Evolutionary conservation across 805 yeast genomes (phyloP).

Genomic region (Saturnispora mendoncae): DNA sequence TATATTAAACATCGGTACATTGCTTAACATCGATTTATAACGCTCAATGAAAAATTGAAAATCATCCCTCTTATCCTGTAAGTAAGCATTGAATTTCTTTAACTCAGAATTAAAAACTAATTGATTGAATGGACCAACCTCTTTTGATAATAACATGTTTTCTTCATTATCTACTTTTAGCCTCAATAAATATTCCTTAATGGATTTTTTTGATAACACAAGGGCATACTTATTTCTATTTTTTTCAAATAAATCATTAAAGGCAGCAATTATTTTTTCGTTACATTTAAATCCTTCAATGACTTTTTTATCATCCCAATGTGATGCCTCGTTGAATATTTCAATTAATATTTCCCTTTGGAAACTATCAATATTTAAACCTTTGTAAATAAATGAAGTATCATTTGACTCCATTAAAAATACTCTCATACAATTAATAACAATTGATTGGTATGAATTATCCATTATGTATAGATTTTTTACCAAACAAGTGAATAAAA

Average conservation of each 20-base stretch:
- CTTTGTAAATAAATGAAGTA: background rate
- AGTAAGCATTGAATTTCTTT: conserved; percentile 40
- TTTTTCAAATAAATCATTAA: conserved; percentile 6
- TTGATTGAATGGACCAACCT: conserved; percentile 28
- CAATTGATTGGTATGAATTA: conserved; percentile 14
- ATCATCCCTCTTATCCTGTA: conserved; percentile 62
- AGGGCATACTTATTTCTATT: background rate
- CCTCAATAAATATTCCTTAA: background rate
- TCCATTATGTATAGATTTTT: conserved; percentile 11
- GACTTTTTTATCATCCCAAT: conserved; percentile 19
- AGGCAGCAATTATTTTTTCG: conserved; percentile 3
- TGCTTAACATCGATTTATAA: conserved; percentile 41
- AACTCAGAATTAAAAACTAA: conserved; percentile 38
- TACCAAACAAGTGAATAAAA: conserved; percentile 14
- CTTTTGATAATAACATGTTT: conserved; percentile 19
- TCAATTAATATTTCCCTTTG: background rate
- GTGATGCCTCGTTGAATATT: conserved; percentile 5
- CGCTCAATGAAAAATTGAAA: conserved; percentile 37
- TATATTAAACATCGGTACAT: conserved; percentile 16
- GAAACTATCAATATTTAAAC: background rate
- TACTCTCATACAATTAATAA: conserved; percentile 21
- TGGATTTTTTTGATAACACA: background rate
- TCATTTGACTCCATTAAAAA: conserved; percentile 13
- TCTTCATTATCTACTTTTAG: no score
- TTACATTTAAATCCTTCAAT: conserved; percentile 11